These are phyloP conservation scores for Trypanosomatidae sp. DNA, from an alignment of 208 protist species.

Conservation along the genomic window DNA sequence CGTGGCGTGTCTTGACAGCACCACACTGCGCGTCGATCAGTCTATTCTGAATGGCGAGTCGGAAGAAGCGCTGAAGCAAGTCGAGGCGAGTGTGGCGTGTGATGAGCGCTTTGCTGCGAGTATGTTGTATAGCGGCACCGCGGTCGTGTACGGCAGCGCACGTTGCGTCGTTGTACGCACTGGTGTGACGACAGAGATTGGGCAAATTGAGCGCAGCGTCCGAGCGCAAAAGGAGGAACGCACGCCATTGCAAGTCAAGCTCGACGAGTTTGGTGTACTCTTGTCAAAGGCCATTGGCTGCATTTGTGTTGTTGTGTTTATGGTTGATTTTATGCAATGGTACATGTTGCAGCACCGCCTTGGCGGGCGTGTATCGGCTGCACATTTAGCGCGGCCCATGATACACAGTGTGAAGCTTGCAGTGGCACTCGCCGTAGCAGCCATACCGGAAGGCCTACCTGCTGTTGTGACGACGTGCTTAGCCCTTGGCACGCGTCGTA, in stretches of 20 bases:
- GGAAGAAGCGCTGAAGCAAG: constrained; percentile 53
- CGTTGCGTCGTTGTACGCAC: constrained; percentile 90
- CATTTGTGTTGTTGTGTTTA: constrained; percentile 84
- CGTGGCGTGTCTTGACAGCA: constrained; percentile 76
- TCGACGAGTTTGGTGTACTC: constrained; percentile 93
- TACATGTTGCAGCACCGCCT: too few relatives aligned
- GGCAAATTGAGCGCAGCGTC: constrained; percentile 85
- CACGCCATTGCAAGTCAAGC: constrained; percentile 92
- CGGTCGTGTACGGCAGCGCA: constrained; percentile 83
- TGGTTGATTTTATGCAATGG: constrained; percentile 82
- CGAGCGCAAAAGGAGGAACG: constrained; percentile 75
- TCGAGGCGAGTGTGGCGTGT: constrained; percentile 13
- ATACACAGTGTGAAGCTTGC: constrained; percentile 94
- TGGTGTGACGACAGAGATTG: constrained; percentile 89
- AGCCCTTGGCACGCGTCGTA: constrained; percentile 90
- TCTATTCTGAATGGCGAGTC: constrained; percentile 94
- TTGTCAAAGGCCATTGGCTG: constrained; percentile 87
- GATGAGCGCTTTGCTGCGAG: constrained; percentile 56
- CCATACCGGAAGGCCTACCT: constrained; percentile 97
- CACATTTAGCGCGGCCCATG: constrained; percentile 42
- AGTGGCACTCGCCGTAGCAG: constrained; percentile 95
- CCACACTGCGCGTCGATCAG: constrained; percentile 82
- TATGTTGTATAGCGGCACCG: constrained; percentile 92
- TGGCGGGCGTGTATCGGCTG: constrained; percentile 44
- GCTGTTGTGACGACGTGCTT: constrained; percentile 95